Base-by-base conservation (phyloP, 2,329 filamentous ascomycete species). In the Balansia obtecta region DNA sequence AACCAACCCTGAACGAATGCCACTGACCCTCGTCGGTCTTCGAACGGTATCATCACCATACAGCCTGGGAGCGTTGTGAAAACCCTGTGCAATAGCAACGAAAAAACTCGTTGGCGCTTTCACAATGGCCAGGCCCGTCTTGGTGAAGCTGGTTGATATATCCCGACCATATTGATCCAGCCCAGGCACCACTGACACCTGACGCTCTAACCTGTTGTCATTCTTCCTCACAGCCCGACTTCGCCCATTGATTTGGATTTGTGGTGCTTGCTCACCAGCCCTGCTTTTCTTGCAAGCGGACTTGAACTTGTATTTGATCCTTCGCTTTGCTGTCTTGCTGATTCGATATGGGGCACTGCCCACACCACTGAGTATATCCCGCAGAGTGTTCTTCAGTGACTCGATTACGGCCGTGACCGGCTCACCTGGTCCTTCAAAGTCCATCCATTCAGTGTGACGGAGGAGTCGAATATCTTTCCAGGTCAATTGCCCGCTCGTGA, bases 351-450 rank as follows among this genome's bases (percentile, higher is more conserved):
- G 85, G 3, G 86, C 77, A 47, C 78, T 74, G 1, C 77, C 80
- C 15, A 86, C 68, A 0, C 84, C 83, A n/a, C 73, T 70, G 27
- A 82, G 77, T 1, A 82, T 71, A 37, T 78, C 74, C 1, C 75
- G 74, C 3, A 83, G 61, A 0, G 77, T 79, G 3, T 73, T 72
- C n/a, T 77, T 71, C 4, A 87, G 57, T 0, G 82, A 82, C 11
- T 79, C 77, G 34, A 79, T 77, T 4, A 77, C 68, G 3, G 83
- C 85, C 0, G 83, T 85, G 12, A 88, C 68, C 0, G 85, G 85
- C 60, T 88, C 85, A 0, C 84, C 84, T 0, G 84, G 83, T 0
- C 85, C 85, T 56, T 85, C 82, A 57, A 87, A 88, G 57, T 88
- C 84, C 56, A 86, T 86, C 82, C 84, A 88, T 57, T 86, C 83